phyloP scores from a whole-genome alignment of 148 eudicot species.

The Chenopodium berlandieri region DNA sequence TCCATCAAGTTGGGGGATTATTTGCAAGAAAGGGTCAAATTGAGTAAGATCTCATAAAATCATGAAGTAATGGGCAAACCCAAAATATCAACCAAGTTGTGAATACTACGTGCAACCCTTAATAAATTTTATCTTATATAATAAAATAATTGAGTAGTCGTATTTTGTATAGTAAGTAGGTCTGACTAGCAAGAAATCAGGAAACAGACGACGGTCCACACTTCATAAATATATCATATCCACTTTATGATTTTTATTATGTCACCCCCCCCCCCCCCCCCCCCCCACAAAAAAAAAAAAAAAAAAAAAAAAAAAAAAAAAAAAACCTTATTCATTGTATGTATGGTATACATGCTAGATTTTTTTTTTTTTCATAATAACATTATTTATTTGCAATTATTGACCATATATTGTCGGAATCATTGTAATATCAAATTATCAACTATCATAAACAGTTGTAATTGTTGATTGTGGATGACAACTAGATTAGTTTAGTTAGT shows the following conservation, averaged over 20 bases:
- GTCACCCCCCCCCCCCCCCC: no score
- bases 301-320: no score
- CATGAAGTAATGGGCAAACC: neutral
- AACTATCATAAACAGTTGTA: no score
- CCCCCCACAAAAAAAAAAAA: no score
- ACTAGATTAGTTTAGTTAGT: no score
- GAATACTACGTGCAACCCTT: neutral
- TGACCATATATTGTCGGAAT: neutral
- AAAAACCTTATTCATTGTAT: neutral
- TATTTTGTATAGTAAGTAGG: neutral
- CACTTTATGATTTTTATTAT: no score
- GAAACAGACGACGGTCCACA: neutral
- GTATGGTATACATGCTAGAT: neutral
- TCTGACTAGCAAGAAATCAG: neutral
- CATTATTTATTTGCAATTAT: no score
- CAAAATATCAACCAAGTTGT: slow-evolving; percentile 2
- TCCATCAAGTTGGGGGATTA: neutral
- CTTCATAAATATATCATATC: no score
- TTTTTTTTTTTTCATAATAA: no score
- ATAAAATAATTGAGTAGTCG: neutral
- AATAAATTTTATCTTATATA: neutral
- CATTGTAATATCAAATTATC: no score
- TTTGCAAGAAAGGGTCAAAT: neutral
- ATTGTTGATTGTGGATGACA: no score
- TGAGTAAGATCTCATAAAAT: no score